Evolutionary conservation across 352 stramenopile species (phyloP).

Genomic region (Phytopythium aichiense): DNA sequence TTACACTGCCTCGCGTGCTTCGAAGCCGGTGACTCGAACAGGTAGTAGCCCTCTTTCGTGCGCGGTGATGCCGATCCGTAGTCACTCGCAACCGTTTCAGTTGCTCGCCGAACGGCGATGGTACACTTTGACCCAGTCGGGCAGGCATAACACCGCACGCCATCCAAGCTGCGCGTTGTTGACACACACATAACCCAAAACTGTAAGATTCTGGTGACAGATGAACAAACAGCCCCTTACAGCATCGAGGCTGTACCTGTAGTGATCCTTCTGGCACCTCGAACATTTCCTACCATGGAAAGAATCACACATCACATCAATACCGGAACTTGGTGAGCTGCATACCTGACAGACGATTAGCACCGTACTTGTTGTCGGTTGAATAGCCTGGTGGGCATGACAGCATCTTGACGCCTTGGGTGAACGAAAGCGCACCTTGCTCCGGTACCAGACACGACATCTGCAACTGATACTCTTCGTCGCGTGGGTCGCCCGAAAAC

Average conservation of each 20-base stretch:
- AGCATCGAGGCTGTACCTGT: constrained; percentile 22
- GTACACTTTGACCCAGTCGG: constrained; percentile 43
- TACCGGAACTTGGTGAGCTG: neutral
- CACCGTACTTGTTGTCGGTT: constrained; percentile 32
- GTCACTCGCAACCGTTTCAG: constrained; percentile 36
- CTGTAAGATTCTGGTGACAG: neutral
- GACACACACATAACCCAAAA: neutral
- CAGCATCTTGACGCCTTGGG: constrained; percentile 24
- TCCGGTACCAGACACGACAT: constrained; percentile 38
- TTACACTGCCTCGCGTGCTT: constrained; percentile 27
- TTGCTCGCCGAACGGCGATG: constrained; percentile 47
- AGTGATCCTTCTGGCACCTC: constrained; percentile 45
- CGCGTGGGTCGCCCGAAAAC: constrained; percentile 25
- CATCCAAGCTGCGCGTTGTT: constrained; percentile 38
- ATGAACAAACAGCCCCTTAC: neutral
- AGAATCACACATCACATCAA: constrained; percentile 2
- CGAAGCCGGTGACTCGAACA: constrained; percentile 45
- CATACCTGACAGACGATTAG: neutral
- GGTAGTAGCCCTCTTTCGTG: constrained; percentile 49
- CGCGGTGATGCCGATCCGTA: constrained; percentile 47
- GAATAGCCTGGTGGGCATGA: constrained; percentile 43
- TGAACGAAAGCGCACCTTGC: constrained; percentile 27
- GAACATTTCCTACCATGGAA: constrained; percentile 32
- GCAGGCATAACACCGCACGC: constrained; percentile 48
- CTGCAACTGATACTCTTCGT: constrained; percentile 28